phyloP scores from a whole-genome alignment of 2,329 filamentous ascomycete species.

The Rhinocladiella similis region DNA sequence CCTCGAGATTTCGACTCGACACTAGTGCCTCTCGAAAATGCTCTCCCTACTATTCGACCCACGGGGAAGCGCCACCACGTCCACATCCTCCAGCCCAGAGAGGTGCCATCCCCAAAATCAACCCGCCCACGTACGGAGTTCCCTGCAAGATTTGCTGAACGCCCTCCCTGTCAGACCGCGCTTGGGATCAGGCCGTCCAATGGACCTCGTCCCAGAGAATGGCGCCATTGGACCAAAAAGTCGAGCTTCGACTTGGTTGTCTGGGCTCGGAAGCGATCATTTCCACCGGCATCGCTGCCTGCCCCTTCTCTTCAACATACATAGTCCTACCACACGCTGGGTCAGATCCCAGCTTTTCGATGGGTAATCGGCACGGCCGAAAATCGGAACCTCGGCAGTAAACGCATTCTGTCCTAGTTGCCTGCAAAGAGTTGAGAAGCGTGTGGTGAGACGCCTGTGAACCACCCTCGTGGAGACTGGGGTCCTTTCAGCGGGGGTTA shows the following conservation, averaged over 20 bases:
- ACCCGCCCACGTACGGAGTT: not conserved
- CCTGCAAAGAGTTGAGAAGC: not conserved
- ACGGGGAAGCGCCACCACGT: not conserved
- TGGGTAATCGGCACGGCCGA: conserved; percentile 14
- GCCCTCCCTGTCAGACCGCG: too few species aligned
- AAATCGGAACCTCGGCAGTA: not conserved
- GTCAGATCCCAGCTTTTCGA: not conserved
- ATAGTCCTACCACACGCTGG: too few species aligned
- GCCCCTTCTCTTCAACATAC: not conserved
- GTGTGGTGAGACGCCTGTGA: not conserved
- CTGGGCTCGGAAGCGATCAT: not conserved
- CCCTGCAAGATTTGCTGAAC: too few species aligned
- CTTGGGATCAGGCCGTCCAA: too few species aligned
- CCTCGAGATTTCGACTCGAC: conserved; percentile 3
- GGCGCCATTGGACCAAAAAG: not conserved
- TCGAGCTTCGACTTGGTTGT: not conserved
- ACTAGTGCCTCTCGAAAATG: conserved; percentile 12
- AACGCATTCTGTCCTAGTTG: conserved; percentile 7
- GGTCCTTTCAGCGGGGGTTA: conserved; percentile 8
- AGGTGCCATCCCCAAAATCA: not conserved
- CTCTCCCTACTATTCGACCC: not conserved
- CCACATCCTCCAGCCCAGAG: not conserved
- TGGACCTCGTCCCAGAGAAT: not conserved
- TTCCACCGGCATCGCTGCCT: not conserved
- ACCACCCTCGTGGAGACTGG: conserved; percentile 3